Evolutionary conservation across 2,329 filamentous ascomycete species (phyloP), one percentile per base, ranked within the genome.

Genomic region (Ascosphaera aggregata): DNA sequence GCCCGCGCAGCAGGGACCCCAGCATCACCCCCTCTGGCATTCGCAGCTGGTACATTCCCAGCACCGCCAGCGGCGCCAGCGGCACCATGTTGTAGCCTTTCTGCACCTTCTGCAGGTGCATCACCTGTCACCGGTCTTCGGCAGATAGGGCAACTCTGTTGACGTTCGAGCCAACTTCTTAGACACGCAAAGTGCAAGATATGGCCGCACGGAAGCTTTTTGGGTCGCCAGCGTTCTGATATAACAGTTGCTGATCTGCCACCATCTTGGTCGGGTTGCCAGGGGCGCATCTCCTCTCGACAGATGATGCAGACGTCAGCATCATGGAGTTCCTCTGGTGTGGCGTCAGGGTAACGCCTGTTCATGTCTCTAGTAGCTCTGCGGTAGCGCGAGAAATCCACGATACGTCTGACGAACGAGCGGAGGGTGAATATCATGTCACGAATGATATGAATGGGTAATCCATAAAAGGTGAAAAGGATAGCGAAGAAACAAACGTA

Each of bases 271-370:
- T 45, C 46, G 37, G 48, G 54, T 24, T 62, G 64, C 80, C 82
- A 93, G 1, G 77, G 73, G 24, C 72, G 71, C 89, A 98, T 98
- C 46, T 91, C 81, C 54, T 98, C 89, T 43, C 89, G 74, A 56
- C 89, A 98, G 40, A 98, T 93, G 48, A 98, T 98, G 56, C 89
- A 98, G 2, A 89, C 91, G 50, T 91, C 82, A 53, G 94, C 86
- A 37, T 80, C 69, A 19, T 66, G 64, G 18, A 98, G 71, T 46
- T 98, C 86, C 46, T 91, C 81, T 2, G 71, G 67, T 1, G 80
- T 93, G 1, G 89, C 89, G 54, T 98, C 89, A 3, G 80, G 79
- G 53, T 94, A 95, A 49, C 72, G 65, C 43, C 72, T 71, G 51
- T 92, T 89, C 84, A 98, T 95, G 53, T 95, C 82, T 47, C 78